A percentile compares a stretch with the other conserved stretches of the same genome.
Conservation (phyloP, 768 basidiomycete species). For the Phanerochaete carnosa region DNA sequence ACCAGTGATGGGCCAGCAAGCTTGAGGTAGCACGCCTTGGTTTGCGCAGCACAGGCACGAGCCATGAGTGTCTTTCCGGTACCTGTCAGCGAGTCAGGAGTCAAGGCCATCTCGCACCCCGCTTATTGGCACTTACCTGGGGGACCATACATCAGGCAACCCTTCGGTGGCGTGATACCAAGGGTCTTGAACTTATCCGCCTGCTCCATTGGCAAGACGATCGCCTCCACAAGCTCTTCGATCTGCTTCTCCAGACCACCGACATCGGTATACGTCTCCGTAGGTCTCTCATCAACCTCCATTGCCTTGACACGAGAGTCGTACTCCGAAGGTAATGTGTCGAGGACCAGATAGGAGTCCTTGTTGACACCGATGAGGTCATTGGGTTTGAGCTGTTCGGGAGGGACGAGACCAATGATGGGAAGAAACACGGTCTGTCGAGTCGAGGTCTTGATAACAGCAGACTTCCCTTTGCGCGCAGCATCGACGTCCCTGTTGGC, state of each 20-base stretch:
- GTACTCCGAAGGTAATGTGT: conserved; percentile 94
- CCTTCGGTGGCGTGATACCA: conserved; percentile 98
- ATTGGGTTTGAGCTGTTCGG: conserved; percentile 83
- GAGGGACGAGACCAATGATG: conserved; percentile 93
- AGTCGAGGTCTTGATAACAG: conserved; percentile 98
- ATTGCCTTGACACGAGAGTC: conserved; percentile 99
- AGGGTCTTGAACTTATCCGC: conserved; percentile 97
- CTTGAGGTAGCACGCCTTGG: conserved; percentile 97
- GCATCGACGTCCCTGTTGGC: conserved; percentile 94
- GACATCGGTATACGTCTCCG: conserved; percentile 95
- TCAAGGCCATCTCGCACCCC: neutral
- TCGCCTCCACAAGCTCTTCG: conserved; percentile 96
- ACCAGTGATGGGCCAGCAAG: conserved; percentile 96
- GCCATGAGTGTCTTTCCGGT: conserved; percentile 98
- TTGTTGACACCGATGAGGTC: conserved; percentile 99
- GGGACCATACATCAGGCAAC: conserved; percentile 98
- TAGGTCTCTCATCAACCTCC: conserved; percentile 98
- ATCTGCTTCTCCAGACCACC: conserved; percentile 99
- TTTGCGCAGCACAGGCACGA: conserved; percentile 96
- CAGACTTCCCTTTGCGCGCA: conserved; percentile 97
- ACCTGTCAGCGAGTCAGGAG: conserved; percentile 37
- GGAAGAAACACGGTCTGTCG: conserved; percentile 99
- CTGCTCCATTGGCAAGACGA: conserved; percentile 98
- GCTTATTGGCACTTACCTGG: conserved; percentile 56
- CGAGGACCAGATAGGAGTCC: conserved; percentile 95